Conservation (phyloP, 1,139 yeast genomes). For the Suhomyces anneliseae region DNA sequence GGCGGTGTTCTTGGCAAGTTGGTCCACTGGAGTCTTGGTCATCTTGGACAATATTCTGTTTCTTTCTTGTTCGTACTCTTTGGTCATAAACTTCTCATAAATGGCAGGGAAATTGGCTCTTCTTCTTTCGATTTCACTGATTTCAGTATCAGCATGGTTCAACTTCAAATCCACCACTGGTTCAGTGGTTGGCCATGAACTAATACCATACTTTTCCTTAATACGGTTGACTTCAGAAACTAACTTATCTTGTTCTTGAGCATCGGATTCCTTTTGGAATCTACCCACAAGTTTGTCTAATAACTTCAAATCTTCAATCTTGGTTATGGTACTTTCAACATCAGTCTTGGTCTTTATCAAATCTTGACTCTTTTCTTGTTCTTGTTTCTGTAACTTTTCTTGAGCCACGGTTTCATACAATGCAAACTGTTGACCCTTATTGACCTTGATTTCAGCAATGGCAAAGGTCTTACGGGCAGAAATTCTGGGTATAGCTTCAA, state of each 20-base stretch:
- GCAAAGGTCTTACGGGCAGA: slow-evolving; percentile 85
- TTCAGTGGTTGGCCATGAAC: slow-evolving; percentile 60
- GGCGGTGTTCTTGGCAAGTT: slow-evolving; percentile 45
- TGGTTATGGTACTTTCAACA: slow-evolving; percentile 35
- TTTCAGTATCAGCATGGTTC: slow-evolving; percentile 34
- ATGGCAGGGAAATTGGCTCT: slow-evolving; percentile 32
- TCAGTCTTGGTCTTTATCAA: slow-evolving; percentile 49
- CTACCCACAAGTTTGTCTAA: slow-evolving; percentile 43
- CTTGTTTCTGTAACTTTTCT: slow-evolving; percentile 61
- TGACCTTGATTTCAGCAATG: slow-evolving; percentile 87
- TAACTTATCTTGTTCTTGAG: slow-evolving; percentile 40
- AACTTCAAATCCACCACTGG: slow-evolving; percentile 39
- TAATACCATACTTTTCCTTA: slow-evolving; percentile 52
- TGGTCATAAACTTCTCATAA: slow-evolving; percentile 34
- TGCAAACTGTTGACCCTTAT: slow-evolving; percentile 90
- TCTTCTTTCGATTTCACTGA: slow-evolving; percentile 31
- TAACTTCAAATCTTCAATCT: slow-evolving; percentile 49
- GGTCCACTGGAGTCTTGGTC: slow-evolving; percentile 24
- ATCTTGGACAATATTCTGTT: slow-evolving; percentile 26
- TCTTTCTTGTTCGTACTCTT: slow-evolving; percentile 29
- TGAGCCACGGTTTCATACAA: slow-evolving; percentile 75
- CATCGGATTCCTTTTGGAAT: slow-evolving; percentile 31
- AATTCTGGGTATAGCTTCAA: slow-evolving; percentile 85
- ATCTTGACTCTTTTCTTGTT: slow-evolving; percentile 48
- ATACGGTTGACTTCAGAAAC: slow-evolving; percentile 48